Evolutionary conservation across 2,329 filamentous ascomycete genomes (phyloP).

Genomic region (Orbilia ellipsospora): DNA sequence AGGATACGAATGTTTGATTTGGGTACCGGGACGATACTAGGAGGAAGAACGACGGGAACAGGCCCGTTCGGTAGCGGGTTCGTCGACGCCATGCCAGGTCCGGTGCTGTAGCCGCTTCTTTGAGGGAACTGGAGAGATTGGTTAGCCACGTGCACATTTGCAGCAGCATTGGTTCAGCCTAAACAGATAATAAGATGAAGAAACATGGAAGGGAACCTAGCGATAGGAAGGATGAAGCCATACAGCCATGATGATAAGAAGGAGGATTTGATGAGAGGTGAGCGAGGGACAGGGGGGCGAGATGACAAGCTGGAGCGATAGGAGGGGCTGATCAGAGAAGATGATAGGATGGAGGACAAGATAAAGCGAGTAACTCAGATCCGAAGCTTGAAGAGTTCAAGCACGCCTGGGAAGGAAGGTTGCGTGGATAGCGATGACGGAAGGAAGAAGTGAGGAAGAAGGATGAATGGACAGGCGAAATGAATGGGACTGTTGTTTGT

Average conservation of each 20-base stretch:
- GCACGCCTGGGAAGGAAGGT: conserved; percentile 24
- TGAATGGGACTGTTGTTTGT: not conserved
- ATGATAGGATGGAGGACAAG: not conserved
- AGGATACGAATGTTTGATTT: conserved; percentile 71
- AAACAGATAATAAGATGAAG: not conserved
- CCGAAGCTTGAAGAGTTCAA: conserved; percentile 33
- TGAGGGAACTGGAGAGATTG: conserved; percentile 33
- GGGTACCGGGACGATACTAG: conserved; percentile 37
- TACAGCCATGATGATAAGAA: conserved; percentile 22
- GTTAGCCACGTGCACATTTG: conserved; percentile 16
- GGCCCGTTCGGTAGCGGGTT: conserved; percentile 46
- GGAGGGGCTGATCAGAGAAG: conserved; percentile 1
- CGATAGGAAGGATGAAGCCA: conserved; percentile 19
- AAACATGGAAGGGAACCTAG: conserved; percentile 8
- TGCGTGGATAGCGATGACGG: conserved; percentile 16
- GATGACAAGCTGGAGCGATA: not conserved
- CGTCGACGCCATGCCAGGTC: conserved; percentile 36
- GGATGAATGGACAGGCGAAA: conserved; percentile 15
- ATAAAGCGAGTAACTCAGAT: conserved; percentile 5
- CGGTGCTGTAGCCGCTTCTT: conserved; percentile 27
- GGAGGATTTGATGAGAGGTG: not conserved
- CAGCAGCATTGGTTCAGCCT: not conserved
- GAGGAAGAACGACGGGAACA: conserved; percentile 51
- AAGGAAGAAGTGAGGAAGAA: conserved; percentile 16
- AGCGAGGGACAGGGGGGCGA: not conserved